Conservation (phyloP, 2,329 filamentous ascomycete genomes). For the Cytospora piceicola region DNA sequence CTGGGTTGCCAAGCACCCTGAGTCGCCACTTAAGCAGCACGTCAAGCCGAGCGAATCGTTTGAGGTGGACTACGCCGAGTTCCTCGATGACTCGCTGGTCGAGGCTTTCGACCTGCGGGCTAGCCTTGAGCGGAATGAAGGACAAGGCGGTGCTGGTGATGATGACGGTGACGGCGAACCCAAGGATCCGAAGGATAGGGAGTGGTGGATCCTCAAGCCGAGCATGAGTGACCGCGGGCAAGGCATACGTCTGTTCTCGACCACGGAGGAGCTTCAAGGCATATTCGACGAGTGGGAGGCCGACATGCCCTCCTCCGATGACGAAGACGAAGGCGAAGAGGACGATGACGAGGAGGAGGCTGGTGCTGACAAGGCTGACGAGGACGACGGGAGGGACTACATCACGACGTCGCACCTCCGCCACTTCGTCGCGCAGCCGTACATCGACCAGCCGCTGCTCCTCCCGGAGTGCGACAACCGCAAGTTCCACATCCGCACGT, state of each 20-base stretch:
- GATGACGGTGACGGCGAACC: slow-evolving; percentile 13
- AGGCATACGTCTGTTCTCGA: slow-evolving; percentile 87
- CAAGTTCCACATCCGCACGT: slow-evolving; percentile 95
- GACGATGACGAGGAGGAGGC: slow-evolving; percentile 40
- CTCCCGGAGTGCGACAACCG: slow-evolving; percentile 64
- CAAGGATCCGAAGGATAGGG: slow-evolving; percentile 47
- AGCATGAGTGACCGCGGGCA: slow-evolving; percentile 97
- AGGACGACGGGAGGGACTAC: slow-evolving; percentile 48
- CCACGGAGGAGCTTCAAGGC: slow-evolving; percentile 76
- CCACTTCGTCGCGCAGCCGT: slow-evolving; percentile 94
- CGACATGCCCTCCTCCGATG: slow-evolving; percentile 66
- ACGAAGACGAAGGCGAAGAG: slow-evolving; percentile 57
- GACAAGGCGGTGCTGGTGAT: slow-evolving; percentile 17
- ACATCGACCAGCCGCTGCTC: slow-evolving; percentile 86
- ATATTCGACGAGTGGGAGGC: slow-evolving; percentile 95
- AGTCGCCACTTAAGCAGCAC: slow-evolving; percentile 68
- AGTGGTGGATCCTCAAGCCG: slow-evolving; percentile 99
- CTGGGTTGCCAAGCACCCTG: slow-evolving; percentile 84
- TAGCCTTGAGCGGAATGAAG: slow-evolving; percentile 72
- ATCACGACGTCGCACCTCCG: slow-evolving; percentile 89
- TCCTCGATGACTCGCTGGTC: slow-evolving; percentile 87
- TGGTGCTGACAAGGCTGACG: slow-evolving; percentile 37
- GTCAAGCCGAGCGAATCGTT: slow-evolving; percentile 83
- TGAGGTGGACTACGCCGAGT: slow-evolving; percentile 95
- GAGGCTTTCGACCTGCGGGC: slow-evolving; percentile 88